Base-by-base conservation (phyloP, 2,329 filamentous ascomycete genomes). In the Xylogone sp. region DNA sequence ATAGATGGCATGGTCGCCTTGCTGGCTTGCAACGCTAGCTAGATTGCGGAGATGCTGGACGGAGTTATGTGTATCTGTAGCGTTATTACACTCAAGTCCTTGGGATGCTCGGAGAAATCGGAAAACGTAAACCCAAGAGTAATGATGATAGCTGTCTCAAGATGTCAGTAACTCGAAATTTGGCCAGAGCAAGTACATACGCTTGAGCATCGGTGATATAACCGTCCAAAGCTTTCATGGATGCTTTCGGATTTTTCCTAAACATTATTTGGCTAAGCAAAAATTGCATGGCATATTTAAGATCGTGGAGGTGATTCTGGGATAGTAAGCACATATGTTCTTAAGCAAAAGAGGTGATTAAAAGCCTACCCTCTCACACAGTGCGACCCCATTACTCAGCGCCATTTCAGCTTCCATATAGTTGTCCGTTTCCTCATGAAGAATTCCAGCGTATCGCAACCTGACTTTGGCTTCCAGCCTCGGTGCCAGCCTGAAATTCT, bases 261-360 rank as follows among this genome's bases (percentile, higher is more conserved):
- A 86, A 88, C 52, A 89, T 73, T 1, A 88, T 78, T 58, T 87
- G 85, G 46, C 85, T 77, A 53, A 87, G 79, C 16, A 90, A 72
- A 64, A 90, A 88, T 57, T 89, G 82, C 78, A 90, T 89, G 55
- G 82, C 83, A 67, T 90, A 90, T 65, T 89, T 90, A 39, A 91
- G 68, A 59, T 92, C 88, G 21, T 71, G 62, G 54, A 83, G 76
- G 45, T 78, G 75, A 54, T 82, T 79, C 71, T 82, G 60, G 21
- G 44, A 21, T 29, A 31, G 54, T 62, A 20, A 13, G 45, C 44
- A 21, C 16, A 7, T n/a, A n/a, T n/a, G n/a, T 39, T n/a, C 9
- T 29, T 10, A 68, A 72, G 62, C 27, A 10, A 18, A 22, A 16
- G 51, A 29, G 9, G 21, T 20, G 4, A 39, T 20, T 22, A 18